Conservation (phyloP, 164 flowering plant species). For the Chimonanthus praecox region DNA sequence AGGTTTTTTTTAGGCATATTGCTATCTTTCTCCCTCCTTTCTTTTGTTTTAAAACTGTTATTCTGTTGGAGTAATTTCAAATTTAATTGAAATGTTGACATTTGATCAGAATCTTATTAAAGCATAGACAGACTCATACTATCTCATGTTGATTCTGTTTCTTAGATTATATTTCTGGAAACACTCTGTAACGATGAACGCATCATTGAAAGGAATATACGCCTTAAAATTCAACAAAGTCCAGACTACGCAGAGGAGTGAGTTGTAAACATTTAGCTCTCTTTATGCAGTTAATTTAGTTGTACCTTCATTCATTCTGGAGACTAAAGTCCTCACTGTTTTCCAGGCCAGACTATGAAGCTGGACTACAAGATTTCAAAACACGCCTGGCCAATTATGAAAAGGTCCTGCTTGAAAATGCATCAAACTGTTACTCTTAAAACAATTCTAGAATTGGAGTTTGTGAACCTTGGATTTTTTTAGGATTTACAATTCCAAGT, state of each 20-base stretch:
- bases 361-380: slow-evolving; percentile 82
- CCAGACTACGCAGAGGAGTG: slow-evolving; percentile 98
- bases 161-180: slow-evolving; percentile 88
- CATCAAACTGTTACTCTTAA: too few relatives aligned
- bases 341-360: slow-evolving; percentile 87
- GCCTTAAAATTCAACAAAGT: slow-evolving; percentile 97
- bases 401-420: slow-evolving; percentile 25
- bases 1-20: too few relatives aligned
- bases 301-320: neutral
- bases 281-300: too few relatives aligned
- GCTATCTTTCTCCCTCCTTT: too few relatives aligned
- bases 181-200: slow-evolving; percentile 81
- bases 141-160: slow-evolving; percentile 1
- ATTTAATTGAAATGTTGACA: too few relatives aligned
- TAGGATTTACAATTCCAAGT: too few relatives aligned
- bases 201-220: slow-evolving; percentile 90
- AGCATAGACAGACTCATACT: too few relatives aligned
- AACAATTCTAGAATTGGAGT: too few relatives aligned
- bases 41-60: too few relatives aligned
- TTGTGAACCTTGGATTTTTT: too few relatives aligned
- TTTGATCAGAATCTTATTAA: too few relatives aligned
- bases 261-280: slow-evolving; percentile 13
- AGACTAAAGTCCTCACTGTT: slow-evolving; percentile 12
- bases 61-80: too few relatives aligned
- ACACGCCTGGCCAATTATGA: slow-evolving; percentile 79